These are phyloP conservation scores for Domatiomyces globalis DNA, from an alignment of 2,329 filamentous ascomycete species.

Conservation along the genomic window DNA sequence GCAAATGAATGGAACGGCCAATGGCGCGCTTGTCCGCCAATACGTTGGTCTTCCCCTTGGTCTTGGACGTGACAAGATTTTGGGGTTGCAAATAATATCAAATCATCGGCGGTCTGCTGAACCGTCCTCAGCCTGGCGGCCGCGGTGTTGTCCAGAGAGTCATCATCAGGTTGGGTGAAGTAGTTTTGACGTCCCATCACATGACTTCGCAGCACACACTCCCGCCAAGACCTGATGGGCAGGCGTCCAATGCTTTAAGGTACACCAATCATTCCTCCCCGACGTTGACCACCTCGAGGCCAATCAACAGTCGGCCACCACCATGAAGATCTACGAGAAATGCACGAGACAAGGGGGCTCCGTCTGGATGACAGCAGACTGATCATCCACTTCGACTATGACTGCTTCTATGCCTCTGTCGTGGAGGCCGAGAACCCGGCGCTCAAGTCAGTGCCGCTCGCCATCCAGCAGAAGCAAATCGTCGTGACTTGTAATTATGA, in stretches of 20 bases:
- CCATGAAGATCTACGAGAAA: constrained; percentile 8
- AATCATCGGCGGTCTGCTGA: background rate
- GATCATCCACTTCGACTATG: constrained; percentile 60
- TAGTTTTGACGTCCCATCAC: background rate
- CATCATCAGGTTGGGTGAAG: background rate
- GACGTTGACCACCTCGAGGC: too few relatives aligned
- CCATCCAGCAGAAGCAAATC: constrained; percentile 86
- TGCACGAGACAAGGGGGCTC: constrained; percentile 21
- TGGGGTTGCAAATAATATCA: background rate
- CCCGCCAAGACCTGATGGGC: too few relatives aligned
- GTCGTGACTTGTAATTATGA: constrained; percentile 90
- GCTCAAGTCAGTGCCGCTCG: constrained; percentile 59
- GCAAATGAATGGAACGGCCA: too few relatives aligned
- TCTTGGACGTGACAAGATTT: too few relatives aligned
- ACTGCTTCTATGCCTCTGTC: constrained; percentile 86
- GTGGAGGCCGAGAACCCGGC: constrained; percentile 67
- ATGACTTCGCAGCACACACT: background rate
- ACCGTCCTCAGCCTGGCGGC: background rate
- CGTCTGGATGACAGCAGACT: constrained; percentile 49
- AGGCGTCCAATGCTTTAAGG: too few relatives aligned
- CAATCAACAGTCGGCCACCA: background rate
- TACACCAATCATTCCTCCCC: too few relatives aligned
- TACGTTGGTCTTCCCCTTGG: too few relatives aligned
- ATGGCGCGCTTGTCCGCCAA: too few relatives aligned
- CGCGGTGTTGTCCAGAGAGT: background rate